Base-by-base conservation (phyloP, 1,284 basidiomycete genomes). In the Ustilago bromivora region DNA sequence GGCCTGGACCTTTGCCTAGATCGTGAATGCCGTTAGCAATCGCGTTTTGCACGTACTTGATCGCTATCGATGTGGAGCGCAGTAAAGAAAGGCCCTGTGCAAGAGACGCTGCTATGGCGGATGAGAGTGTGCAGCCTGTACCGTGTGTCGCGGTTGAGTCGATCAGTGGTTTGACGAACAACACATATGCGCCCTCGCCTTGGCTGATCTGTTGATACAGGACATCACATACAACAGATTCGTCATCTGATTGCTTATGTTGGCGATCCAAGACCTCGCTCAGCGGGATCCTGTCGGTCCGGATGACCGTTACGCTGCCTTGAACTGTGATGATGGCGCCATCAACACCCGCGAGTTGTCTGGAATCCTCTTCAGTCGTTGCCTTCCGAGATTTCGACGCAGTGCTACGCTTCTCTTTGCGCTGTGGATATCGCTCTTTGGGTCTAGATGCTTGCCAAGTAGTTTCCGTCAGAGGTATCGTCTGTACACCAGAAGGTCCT, bases 111-210 rank as follows among this genome's bases (percentile, higher is more conserved):
- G 92, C 91, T 15, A 97, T 89, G 0, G 94, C 94, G 0, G 95
- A 92, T 46, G 92, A 92, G 10, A 98, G 88, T 0, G 96, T 98
- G 85, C 95, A 98, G 1, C 96, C 96, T 0, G 96, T 98, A 1
- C 96, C 96, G 83, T 98, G 96, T 0, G 95, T 85, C 4, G 79
- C 77, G 3, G 36, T 61, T 0, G 81, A 71, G 7, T 54, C 51
- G 3, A 84, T 52, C 15, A 69, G 57, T 4, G 80, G 78, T 41
- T 80, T 80, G 61, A 84, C 55, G 54, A 84, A 83, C 15, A 85
- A 40, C 15, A 75, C 78, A 41, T 71, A 80, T 0, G 61, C 35
- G 17, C 67, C 76, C 5, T 62, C 0, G 89, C 89, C 35, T 87
- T 66, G 58, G 32, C 86, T 10, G 15, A 53, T 52, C 12, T 59